These are phyloP conservation scores for Hypomontagnella submonticulosa DNA, from an alignment of 495 filamentous ascomycete species.

Conservation along the genomic window DNA sequence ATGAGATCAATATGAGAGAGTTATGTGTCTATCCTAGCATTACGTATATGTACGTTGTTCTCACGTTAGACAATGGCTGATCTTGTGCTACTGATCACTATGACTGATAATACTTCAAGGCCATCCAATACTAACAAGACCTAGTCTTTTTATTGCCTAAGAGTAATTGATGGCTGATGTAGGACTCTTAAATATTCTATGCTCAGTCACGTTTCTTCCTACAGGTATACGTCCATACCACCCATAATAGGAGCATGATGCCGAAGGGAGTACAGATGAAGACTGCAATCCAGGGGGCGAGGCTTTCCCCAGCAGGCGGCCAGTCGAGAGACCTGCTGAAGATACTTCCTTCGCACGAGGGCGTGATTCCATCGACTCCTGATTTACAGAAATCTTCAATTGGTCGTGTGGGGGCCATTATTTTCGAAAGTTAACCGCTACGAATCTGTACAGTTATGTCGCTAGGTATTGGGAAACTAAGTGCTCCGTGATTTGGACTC, in stretches of 20 bases:
- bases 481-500: too few relatives aligned
- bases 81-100: too few relatives aligned
- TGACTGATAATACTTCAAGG: too few relatives aligned
- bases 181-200: background rate
- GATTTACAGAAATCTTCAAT: background rate
- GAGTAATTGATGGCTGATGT: background rate
- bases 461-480: too few relatives aligned
- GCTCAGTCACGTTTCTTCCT: background rate
- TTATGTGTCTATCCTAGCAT: background rate
- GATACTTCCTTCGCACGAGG: background rate
- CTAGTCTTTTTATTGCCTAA: too few relatives aligned
- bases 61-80: too few relatives aligned
- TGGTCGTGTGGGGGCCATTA: constrained; percentile 2
- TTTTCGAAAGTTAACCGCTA: background rate
- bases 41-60: too few relatives aligned
- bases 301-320: constrained; percentile 27
- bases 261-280: constrained; percentile 6
- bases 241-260: constrained; percentile 22
- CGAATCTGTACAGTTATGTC: background rate
- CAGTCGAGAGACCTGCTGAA: constrained; percentile 19
- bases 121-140: too few relatives aligned
- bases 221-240: constrained; percentile 3
- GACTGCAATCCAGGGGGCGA: constrained; percentile 27
- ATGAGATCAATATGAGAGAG: constrained; percentile 15
- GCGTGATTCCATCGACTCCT: background rate